Percentiles rank a stretch among this genome's conserved stretches.
These are phyloP conservation scores for Cicer chorassanicum DNA, from an alignment of 306 rosid genomes.

Conservation along the genomic window DNA sequence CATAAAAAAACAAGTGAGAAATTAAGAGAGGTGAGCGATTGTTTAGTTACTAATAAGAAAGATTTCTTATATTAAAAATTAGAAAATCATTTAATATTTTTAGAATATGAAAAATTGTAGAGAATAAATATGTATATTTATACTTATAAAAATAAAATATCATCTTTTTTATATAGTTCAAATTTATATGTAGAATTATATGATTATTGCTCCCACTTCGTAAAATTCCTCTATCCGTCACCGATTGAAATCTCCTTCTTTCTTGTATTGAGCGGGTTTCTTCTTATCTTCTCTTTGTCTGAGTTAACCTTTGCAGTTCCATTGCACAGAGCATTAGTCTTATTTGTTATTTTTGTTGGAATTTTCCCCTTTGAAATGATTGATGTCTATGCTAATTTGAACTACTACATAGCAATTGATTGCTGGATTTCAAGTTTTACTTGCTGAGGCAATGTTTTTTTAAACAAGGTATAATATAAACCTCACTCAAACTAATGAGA, in stretches of 20 bases:
- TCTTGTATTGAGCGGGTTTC: conserved; percentile 7
- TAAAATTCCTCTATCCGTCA: too few species aligned
- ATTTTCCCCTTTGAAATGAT: conserved; percentile 6
- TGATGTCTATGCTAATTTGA: neutral
- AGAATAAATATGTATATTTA: too few species aligned
- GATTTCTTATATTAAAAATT: too few species aligned
- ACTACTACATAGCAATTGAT: conserved; percentile 6
- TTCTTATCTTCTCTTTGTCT: neutral
- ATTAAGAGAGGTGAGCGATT: too few species aligned
- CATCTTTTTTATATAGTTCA: too few species aligned
- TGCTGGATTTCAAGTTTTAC: conserved; percentile 23
- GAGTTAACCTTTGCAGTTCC: conserved; percentile 14
- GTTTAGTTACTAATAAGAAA: too few species aligned
- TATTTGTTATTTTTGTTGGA: neutral
- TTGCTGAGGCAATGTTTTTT: neutral
- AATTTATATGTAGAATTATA: too few species aligned
- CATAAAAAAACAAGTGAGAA: too few species aligned
- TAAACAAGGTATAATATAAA: neutral
- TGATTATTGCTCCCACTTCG: too few species aligned
- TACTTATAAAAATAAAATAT: too few species aligned
- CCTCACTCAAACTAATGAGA: conserved; percentile 1
- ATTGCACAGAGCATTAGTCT: neutral
- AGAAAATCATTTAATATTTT: too few species aligned
- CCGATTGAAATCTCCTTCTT: neutral
- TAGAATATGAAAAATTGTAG: too few species aligned